A percentile compares a stretch with the other conserved stretches of the same genome.
phyloP scores from a whole-genome alignment of 148 eudicot genomes.

The Cornus controversa region DNA sequence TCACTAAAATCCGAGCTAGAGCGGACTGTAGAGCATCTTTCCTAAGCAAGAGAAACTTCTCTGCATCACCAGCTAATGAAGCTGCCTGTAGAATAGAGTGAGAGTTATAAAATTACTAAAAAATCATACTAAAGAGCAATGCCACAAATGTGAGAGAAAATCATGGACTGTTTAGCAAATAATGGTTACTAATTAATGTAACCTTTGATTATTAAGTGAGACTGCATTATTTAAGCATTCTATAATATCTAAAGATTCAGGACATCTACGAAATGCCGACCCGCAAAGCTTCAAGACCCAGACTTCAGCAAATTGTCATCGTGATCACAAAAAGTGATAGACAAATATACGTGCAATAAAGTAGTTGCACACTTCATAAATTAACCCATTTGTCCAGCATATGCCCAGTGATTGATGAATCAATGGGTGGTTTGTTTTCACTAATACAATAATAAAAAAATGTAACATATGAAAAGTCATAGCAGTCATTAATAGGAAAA shows the following conservation, averaged over 20 bases:
- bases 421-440: too few species aligned
- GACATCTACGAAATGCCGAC: neutral
- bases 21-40: conserved; percentile 66
- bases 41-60: conserved; percentile 66
- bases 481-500: neutral
- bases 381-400: too few species aligned
- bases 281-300: neutral
- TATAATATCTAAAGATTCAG: neutral
- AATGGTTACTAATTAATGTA: neutral
- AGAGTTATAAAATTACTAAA: conserved; percentile 10
- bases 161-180: neutral
- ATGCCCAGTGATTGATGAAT: too few species aligned
- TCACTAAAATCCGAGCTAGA: conserved; percentile 65
- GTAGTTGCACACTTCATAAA: neutral
- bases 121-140: neutral
- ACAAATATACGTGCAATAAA: neutral
- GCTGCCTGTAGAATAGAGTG: conserved; percentile 43
- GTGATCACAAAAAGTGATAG: too few species aligned
- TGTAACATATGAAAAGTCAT: conserved; percentile 6
- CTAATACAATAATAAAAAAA: too few species aligned
- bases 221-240: neutral
- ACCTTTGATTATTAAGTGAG: neutral
- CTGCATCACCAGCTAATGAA: conserved; percentile 70
- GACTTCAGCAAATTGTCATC: too few species aligned
- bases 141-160: neutral